phyloP scores from a whole-genome alignment of 257 asterid genomes.

The Buddleja alternifolia region DNA sequence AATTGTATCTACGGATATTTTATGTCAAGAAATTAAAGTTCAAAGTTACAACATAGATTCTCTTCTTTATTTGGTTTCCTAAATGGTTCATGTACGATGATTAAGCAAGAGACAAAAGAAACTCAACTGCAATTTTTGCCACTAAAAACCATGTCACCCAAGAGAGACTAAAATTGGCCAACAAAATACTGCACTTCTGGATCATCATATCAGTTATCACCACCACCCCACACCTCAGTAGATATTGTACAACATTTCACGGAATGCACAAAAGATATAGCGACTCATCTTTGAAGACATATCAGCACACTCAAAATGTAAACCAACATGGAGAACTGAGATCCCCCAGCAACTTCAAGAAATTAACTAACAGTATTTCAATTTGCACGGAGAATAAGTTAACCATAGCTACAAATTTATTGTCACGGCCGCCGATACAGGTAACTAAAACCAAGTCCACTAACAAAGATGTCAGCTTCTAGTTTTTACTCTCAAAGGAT shows the following conservation, averaged over 20 bases:
- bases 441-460: slow-evolving; percentile 8
- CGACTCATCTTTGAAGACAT: not conserved
- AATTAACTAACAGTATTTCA: not conserved
- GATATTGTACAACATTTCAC: not conserved
- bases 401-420: slow-evolving; percentile 38
- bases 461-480: slow-evolving; percentile 35
- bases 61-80: too few relatives aligned
- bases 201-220: not conserved
- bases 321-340: not conserved
- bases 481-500: slow-evolving; percentile 25
- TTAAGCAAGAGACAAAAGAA: too few relatives aligned
- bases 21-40: too few relatives aligned
- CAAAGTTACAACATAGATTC: too few relatives aligned
- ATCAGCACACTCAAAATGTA: slow-evolving; percentile 9
- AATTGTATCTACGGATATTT: too few relatives aligned
- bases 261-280: not conserved
- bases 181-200: not conserved
- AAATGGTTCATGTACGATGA: too few relatives aligned
- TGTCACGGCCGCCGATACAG: slow-evolving; percentile 25
- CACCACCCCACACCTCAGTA: not conserved
- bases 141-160: too few relatives aligned
- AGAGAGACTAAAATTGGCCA: too few relatives aligned
- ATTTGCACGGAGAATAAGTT: slow-evolving; percentile 17
- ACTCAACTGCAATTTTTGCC: too few relatives aligned
- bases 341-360: slow-evolving; percentile 20